phyloP scores from a whole-genome alignment of 148 eudicot genomes.

The Spergularia marina region DNA sequence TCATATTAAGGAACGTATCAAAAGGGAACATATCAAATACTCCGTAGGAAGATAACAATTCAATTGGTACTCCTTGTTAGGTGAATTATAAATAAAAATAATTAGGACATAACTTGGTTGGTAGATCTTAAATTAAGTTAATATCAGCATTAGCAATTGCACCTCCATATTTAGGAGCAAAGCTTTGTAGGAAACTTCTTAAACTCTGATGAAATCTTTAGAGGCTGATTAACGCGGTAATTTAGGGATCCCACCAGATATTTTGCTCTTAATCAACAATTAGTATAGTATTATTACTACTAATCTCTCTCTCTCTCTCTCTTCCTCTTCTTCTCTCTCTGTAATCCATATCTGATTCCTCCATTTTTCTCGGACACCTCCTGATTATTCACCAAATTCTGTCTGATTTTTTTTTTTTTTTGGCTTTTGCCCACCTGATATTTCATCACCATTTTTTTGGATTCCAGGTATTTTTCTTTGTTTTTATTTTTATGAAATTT shows the following conservation, averaged over 20 bases:
- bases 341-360: background rate
- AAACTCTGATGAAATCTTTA: background rate
- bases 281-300: background rate
- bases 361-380: background rate
- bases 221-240: slow-evolving; percentile 13
- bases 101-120: background rate
- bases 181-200: slow-evolving; percentile 11
- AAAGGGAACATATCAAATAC: no score
- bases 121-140: background rate
- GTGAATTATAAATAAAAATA: no score
- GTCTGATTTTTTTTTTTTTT: background rate
- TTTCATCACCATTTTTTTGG: background rate
- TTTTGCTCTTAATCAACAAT: background rate
- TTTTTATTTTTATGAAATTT: background rate
- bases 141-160: no score
- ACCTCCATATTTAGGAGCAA: slow-evolving; percentile 1
- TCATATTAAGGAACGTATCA: no score
- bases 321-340: slow-evolving; percentile 7
- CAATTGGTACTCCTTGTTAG: no score
- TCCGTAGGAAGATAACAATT: no score
- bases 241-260: slow-evolving; percentile 3
- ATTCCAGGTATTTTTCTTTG: background rate
- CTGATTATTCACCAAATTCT: background rate
- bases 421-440: background rate
- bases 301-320: background rate